phyloP scores from a whole-genome alignment of 2,329 filamentous ascomycete species.

The Fusarium burgessii region DNA sequence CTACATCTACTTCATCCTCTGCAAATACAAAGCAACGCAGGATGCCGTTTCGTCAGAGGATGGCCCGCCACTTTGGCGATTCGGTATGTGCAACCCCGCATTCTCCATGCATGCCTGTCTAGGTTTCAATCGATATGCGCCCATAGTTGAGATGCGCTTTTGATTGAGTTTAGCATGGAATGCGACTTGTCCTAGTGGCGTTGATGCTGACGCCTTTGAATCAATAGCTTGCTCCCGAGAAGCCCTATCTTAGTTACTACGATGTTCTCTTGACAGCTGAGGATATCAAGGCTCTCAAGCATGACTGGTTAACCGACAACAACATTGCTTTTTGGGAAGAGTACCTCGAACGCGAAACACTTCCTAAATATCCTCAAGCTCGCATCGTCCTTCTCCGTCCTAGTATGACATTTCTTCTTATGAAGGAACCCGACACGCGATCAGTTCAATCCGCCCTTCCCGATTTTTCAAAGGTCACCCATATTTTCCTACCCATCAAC shows the following conservation, averaged over 20 bases:
- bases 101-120: constrained; percentile 19
- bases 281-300: constrained; percentile 87
- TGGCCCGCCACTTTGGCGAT: constrained; percentile 62
- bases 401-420: constrained; percentile 91
- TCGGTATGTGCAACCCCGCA: constrained; percentile 53
- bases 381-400: constrained; percentile 92
- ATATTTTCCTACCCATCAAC: constrained; percentile 96
- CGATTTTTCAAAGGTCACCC: constrained; percentile 82
- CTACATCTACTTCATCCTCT: constrained; percentile 25
- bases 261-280: constrained; percentile 76
- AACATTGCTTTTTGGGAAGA: constrained; percentile 99
- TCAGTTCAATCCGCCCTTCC: constrained; percentile 77
- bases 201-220: constrained; percentile 19
- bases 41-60: constrained; percentile 57
- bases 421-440: constrained; percentile 74
- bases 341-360: constrained; percentile 90
- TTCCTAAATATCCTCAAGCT: constrained; percentile 82
- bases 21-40: constrained; percentile 40
- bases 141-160: constrained; percentile 23
- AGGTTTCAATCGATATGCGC: constrained; percentile 5
- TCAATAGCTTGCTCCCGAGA: constrained; percentile 62
- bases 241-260: constrained; percentile 57
- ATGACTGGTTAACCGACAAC: constrained; percentile 98
- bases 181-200: constrained; percentile 12
- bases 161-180: constrained; percentile 7